Conservation (phyloP, 2,329 filamentous ascomycete species). For the Aspergillus quadricinctus region DNA sequence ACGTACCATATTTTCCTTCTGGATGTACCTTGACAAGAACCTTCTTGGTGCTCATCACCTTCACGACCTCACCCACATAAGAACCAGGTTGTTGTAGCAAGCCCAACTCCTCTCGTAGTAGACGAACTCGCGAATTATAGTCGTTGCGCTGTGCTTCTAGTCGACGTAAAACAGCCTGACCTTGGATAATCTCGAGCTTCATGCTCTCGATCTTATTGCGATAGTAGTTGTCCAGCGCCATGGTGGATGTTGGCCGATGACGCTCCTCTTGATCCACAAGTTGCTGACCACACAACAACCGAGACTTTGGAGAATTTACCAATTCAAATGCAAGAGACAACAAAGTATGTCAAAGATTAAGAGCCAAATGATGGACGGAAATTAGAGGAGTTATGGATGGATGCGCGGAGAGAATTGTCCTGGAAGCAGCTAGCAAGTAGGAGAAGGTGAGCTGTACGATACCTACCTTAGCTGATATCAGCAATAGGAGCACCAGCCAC, state of each 20-base stretch:
- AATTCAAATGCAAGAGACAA: background rate
- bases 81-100: constrained; percentile 95
- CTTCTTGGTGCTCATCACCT: constrained; percentile 99
- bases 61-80: constrained; percentile 99
- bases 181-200: constrained; percentile 99
- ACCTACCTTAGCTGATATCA: constrained; percentile 3
- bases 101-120: constrained; percentile 91
- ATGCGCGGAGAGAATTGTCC: background rate
- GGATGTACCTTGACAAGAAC: constrained; percentile 98
- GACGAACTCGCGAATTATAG: constrained; percentile 95
- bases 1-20: constrained; percentile 96
- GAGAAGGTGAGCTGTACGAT: background rate
- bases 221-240: constrained; percentile 99
- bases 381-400: background rate
- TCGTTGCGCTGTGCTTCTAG: constrained; percentile 98
- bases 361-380: background rate
- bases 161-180: constrained; percentile 88
- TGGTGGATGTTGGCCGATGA: constrained; percentile 50
- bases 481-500: constrained; percentile 6
- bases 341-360: background rate
- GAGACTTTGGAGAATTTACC: background rate
- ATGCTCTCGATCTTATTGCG: constrained; percentile 99
- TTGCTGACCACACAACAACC: background rate
- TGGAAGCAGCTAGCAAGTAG: background rate
- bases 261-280: constrained; percentile 16